These are phyloP conservation scores for Trichoderma harzianum DNA, from an alignment of 2,329 filamentous ascomycete genomes.

Conservation along the genomic window DNA sequence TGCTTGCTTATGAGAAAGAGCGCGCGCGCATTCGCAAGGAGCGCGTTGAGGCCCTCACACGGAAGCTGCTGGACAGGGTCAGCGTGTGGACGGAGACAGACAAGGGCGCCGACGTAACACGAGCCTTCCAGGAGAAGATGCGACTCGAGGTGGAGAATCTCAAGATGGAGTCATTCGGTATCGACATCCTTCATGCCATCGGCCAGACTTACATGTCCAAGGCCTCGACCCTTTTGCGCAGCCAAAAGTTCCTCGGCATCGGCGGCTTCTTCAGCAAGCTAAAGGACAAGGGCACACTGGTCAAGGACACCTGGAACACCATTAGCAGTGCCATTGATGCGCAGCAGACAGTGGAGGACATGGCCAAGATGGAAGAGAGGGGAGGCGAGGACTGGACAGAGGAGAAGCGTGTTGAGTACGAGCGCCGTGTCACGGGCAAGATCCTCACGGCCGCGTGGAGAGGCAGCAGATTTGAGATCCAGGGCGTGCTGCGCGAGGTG, in stretches of 20 bases:
- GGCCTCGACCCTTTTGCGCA: constrained; percentile 82
- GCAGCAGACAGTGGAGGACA: constrained; percentile 98
- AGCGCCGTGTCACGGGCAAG: constrained; percentile 94
- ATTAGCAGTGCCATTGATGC: constrained; percentile 95
- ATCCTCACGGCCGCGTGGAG: constrained; percentile 96
- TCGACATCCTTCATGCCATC: constrained; percentile 94
- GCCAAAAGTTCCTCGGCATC: constrained; percentile 94
- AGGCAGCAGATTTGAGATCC: constrained; percentile 96
- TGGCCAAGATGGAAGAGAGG: constrained; percentile 92
- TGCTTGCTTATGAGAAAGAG: constrained; percentile 85
- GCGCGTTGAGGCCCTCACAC: constrained; percentile 76
- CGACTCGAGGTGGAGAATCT: constrained; percentile 93
- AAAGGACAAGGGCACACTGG: constrained; percentile 93
- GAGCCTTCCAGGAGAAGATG: constrained; percentile 90
- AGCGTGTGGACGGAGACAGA: constrained; percentile 98
- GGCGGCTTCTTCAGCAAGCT: constrained; percentile 90
- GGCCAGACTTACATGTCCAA: constrained; percentile 88
- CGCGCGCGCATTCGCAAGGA: constrained; percentile 80
- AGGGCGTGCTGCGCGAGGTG: constrained; percentile 90
- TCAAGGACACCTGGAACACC: constrained; percentile 98
- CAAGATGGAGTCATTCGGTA: constrained; percentile 98
- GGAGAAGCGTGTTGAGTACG: constrained; percentile 92
- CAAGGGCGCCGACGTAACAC: constrained; percentile 78
- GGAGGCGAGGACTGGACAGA: constrained; percentile 98
- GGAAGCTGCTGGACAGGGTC: constrained; percentile 85